These are phyloP conservation scores for Medicago lupulina DNA, from an alignment of 306 rosid species.

Conservation along the genomic window DNA sequence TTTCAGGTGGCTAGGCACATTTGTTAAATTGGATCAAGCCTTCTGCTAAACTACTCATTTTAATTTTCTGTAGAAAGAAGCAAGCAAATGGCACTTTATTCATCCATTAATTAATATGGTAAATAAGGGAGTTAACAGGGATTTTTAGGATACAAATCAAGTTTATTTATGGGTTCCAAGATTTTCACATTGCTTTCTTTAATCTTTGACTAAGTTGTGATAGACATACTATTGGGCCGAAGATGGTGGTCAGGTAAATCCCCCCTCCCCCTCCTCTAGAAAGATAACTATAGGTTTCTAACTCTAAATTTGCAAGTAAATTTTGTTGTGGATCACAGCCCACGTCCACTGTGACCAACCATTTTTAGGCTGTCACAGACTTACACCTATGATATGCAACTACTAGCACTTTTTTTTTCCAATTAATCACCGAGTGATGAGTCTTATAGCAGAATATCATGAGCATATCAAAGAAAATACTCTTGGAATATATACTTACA, in stretches of 20 bases:
- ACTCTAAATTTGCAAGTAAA: not conserved
- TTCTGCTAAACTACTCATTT: slow-evolving; percentile 15
- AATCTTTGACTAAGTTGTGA: not conserved
- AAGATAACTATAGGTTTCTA: not conserved
- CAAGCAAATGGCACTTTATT: slow-evolving; percentile 2
- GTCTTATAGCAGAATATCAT: not conserved
- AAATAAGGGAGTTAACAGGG: slow-evolving; percentile 9
- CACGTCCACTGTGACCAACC: slow-evolving; percentile 2
- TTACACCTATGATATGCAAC: slow-evolving; percentile 6
- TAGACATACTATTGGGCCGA: not conserved
- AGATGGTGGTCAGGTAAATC: not conserved
- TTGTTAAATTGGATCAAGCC: slow-evolving; percentile 33
- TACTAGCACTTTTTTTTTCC: slow-evolving; percentile 24
- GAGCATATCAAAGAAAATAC: slow-evolving; percentile 21
- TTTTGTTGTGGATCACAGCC: not conserved
- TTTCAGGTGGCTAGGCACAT: slow-evolving; percentile 2
- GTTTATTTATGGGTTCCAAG: slow-evolving; percentile 10
- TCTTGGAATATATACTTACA: slow-evolving; percentile 57
- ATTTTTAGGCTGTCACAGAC: not conserved
- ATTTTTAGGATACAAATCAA: not conserved
- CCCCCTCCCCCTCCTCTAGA: not conserved
- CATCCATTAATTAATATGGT: slow-evolving; percentile 15
- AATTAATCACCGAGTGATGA: slow-evolving; percentile 22
- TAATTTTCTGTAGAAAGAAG: not conserved
- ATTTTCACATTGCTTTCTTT: slow-evolving; percentile 19